Conservation (phyloP, 148 eudicot genomes). For the Vaccinium corymbosum region DNA sequence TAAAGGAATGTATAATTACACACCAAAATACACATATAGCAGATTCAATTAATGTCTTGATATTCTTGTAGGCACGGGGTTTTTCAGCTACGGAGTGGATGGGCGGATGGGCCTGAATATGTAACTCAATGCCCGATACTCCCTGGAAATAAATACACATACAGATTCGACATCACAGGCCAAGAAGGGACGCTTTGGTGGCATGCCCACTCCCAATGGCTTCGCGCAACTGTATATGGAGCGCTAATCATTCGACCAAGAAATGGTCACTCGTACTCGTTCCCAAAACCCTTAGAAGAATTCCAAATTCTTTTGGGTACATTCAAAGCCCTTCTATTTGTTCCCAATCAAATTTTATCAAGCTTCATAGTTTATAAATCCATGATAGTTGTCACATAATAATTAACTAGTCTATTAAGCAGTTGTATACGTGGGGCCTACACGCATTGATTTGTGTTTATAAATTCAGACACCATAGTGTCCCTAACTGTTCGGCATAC, state of each 20-base stretch:
- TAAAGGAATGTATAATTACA: no score
- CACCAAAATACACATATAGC: no score
- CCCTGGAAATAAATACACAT: slow-evolving; percentile 51
- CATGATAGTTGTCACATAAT: not conserved
- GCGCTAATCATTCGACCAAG: slow-evolving; percentile 64
- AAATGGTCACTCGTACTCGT: slow-evolving; percentile 51
- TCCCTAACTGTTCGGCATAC: no score
- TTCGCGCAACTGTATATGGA: slow-evolving; percentile 82
- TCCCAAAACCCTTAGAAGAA: slow-evolving; percentile 54
- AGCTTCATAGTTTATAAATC: not conserved
- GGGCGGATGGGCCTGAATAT: slow-evolving; percentile 80
- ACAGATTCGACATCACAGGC: slow-evolving; percentile 39
- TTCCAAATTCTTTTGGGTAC: slow-evolving; percentile 63
- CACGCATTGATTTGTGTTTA: not conserved
- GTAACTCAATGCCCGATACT: slow-evolving; percentile 70
- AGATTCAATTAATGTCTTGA: not conserved
- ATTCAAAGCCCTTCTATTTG: not conserved
- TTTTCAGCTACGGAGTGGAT: slow-evolving; percentile 44
- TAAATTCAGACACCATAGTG: not conserved
- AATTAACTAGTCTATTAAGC: not conserved
- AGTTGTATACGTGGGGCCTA: no score
- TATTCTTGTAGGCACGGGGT: slow-evolving; percentile 59
- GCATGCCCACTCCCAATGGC: slow-evolving; percentile 83
- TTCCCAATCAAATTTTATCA: not conserved
- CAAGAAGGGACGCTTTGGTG: slow-evolving; percentile 95